These are phyloP conservation scores for Parafenestella ontariensis DNA, from an alignment of 2,329 filamentous ascomycete genomes.

Conservation along the genomic window DNA sequence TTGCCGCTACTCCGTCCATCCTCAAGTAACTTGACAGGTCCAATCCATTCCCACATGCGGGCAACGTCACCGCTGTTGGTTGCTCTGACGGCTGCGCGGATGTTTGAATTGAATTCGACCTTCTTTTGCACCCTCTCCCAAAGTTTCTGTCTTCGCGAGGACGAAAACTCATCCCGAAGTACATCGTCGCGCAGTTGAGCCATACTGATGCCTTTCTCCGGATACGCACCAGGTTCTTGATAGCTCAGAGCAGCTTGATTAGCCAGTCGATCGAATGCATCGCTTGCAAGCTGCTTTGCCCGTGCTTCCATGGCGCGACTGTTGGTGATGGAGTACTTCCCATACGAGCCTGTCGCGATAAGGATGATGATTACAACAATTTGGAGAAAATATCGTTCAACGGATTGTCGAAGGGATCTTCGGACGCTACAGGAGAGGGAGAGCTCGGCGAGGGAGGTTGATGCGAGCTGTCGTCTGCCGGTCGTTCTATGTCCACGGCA, in stretches of 20 bases:
- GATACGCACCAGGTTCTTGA: slow-evolving; percentile 65
- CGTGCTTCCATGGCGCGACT: slow-evolving; percentile 71
- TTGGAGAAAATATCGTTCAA: slow-evolving; percentile 87
- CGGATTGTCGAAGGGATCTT: slow-evolving; percentile 76
- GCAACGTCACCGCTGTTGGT: slow-evolving; percentile 62
- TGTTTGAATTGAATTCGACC: slow-evolving; percentile 93
- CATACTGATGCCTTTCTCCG: slow-evolving; percentile 83
- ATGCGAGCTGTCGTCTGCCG: slow-evolving; percentile 73
- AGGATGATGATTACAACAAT: slow-evolving; percentile 69
- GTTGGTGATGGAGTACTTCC: slow-evolving; percentile 67
- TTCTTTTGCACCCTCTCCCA: slow-evolving; percentile 85
- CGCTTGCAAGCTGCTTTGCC: slow-evolving; percentile 82
- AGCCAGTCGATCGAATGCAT: slow-evolving; percentile 83
- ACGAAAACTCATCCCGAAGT: slow-evolving; percentile 78
- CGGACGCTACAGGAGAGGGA: slow-evolving; percentile 82
- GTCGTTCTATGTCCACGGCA: slow-evolving; percentile 74
- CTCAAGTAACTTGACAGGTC: slow-evolving; percentile 61
- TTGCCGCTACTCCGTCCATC: slow-evolving; percentile 42
- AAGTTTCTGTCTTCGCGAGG: slow-evolving; percentile 76
- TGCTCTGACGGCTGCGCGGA: slow-evolving; percentile 77
- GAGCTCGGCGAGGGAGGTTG: slow-evolving; percentile 90
- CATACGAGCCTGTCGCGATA: slow-evolving; percentile 61
- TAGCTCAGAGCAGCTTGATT: slow-evolving; percentile 83
- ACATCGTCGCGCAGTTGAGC: slow-evolving; percentile 92
- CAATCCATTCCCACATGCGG: slow-evolving; percentile 73